Percentiles rank a stretch among this genome's conserved stretches.
These are phyloP conservation scores for Scytalidium sp. DNA, from an alignment of 2,329 filamentous ascomycete genomes.

Conservation along the genomic window DNA sequence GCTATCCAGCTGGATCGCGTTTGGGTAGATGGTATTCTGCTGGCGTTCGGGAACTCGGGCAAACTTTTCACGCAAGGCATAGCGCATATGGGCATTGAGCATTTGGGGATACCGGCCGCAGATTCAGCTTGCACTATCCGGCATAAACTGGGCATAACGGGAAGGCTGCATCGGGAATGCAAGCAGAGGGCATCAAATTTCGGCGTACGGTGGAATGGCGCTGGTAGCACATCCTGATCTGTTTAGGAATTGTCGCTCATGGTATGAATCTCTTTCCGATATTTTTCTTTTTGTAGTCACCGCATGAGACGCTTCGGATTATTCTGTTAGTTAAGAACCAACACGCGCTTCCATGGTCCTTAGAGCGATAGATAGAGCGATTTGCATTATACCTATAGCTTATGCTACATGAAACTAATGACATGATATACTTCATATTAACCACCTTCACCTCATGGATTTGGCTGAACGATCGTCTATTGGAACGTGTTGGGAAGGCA, in stretches of 20 bases:
- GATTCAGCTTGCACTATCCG: neutral
- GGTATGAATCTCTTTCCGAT: neutral
- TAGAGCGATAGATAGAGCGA: neutral
- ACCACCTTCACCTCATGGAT: too few species aligned
- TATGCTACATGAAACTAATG: neutral
- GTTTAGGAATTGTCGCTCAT: neutral
- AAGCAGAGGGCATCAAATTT: neutral
- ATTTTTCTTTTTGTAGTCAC: too few species aligned
- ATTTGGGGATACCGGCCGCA: neutral
- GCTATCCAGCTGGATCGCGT: too few species aligned
- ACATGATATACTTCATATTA: too few species aligned
- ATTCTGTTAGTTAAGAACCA: too few species aligned
- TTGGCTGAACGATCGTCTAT: too few species aligned
- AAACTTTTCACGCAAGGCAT: neutral
- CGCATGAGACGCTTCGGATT: too few species aligned
- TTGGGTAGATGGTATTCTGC: neutral
- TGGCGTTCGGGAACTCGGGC: neutral
- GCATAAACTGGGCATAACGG: neutral
- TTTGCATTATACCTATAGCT: neutral
- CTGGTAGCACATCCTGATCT: neutral
- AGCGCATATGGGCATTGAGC: neutral
- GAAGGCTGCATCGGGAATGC: neutral
- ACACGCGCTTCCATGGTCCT: neutral
- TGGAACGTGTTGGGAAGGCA: too few species aligned
- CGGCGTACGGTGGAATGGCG: neutral